Base-by-base conservation (phyloP, 2,329 filamentous ascomycete species). In the Periconia sp. region DNA sequence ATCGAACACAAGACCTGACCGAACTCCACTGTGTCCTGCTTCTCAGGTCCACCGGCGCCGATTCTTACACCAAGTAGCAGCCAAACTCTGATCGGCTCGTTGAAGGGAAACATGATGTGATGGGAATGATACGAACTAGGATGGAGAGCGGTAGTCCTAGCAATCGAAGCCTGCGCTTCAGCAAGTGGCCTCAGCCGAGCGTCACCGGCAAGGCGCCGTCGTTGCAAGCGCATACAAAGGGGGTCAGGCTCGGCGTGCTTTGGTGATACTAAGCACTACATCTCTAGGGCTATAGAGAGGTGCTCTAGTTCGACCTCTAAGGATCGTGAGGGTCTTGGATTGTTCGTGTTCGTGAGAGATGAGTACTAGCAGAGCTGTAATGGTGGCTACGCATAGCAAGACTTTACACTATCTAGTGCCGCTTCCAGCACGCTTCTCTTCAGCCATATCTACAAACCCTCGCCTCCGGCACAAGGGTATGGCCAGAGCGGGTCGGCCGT, bases 151-250 rank as follows among this genome's bases (percentile, higher is more conserved):
- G n/a, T n/a, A n/a, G n/a, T n/a, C n/a, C n/a, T n/a, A n/a, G n/a
- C n/a, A n/a, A 43, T 50, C 36, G 6, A 21, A 56, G 46, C 48
- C 44, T 56, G 41, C 24, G 41, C 48, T 48, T 48, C 41, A n/a
- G 41, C 41, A 49, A 49, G 43, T 21, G 46, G 42, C 40, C 19
- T 46, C n/a, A n/a, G n/a, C n/a, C n/a, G 23, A 18, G 37, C 51
- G 36, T 39, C 36, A 49, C 31, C 23, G 12, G 36, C 34, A 46
- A 33, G 28, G 32, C 29, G 43, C 29, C 21, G 26, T 50, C 15
- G 38, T 29, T 52, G 32, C 36, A 52, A 30, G 43, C 52, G 31
- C 39, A 13, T 37, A 39, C 26, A 46, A 50, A 52, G 43, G 32
- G 42, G 31, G 46, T 50, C 46, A 50, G 43, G 43, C 29, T 51